Evolutionary conservation across 2,329 filamentous ascomycete genomes (phyloP), one percentile per base, ranked within the genome.

Genomic region (Zalaria obscura): DNA sequence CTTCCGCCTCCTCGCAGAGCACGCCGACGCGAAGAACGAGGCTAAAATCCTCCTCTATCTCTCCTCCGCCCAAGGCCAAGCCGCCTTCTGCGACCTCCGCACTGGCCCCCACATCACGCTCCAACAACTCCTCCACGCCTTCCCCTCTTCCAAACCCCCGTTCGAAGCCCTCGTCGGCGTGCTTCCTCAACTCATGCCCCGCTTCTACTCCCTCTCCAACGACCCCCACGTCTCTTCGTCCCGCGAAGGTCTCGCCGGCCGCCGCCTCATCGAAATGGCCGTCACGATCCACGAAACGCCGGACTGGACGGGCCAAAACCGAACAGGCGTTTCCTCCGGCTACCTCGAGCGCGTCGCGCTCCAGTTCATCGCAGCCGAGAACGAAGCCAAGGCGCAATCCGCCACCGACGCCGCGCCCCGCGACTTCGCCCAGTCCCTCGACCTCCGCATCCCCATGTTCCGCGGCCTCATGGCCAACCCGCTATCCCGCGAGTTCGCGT

Each of bases 401-500:
- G 48, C 52, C 25, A 18, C 18, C 18, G 18, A 18, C 18, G 18
- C 18, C 18, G 18, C 18, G 18, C 18, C 18, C 18, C 18, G 18
- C 18, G 44, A 64, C 38, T 48, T 70, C 64, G 57, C 66, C 29
- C 65, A 70, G 44, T 63, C 55, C 40, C 64, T 76, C 3, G 75
- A 86, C 50, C 57, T 96, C 10, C 78, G 84, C 51, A 69, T 96
- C 4, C 91, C 91, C 52, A 95, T 98, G 85, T 98, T 98, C 75
- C 87, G 93, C 55, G 91, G 91, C 1, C 70, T 98, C 35, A 98
- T 98, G 91, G 80, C 87, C 47, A 98, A 98, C 60, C 91, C 91
- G 0, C 73, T 98, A 1, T 91, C 88, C 7, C 82, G 80, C 56
- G 79, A 95, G 56, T 98, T 96, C 57, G 81, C 86, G 40, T 80